Conservation (phyloP, 306 rosid species). For the Medicago truncatula region DNA sequence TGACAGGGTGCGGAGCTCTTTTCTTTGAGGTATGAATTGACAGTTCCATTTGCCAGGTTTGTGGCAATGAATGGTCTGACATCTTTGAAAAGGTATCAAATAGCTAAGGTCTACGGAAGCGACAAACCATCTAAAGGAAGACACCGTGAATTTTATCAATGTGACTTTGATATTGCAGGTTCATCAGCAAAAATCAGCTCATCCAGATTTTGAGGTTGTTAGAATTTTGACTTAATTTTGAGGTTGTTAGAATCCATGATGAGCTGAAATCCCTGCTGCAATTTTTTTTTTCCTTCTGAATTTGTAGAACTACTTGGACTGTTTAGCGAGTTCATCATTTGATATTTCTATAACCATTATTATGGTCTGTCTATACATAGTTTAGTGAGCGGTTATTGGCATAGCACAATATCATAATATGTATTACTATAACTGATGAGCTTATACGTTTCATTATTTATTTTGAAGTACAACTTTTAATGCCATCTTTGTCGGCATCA, state of each 20-base stretch:
- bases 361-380: background rate
- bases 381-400: background rate
- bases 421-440: constrained; percentile 15
- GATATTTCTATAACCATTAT: background rate
- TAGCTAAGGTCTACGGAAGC: constrained; percentile 94
- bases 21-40: constrained; percentile 85
- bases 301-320: constrained; percentile 13
- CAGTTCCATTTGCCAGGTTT: constrained; percentile 92
- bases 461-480: background rate
- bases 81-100: constrained; percentile 91
- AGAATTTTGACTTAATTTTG: no score
- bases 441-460: constrained; percentile 2
- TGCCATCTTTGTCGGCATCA: background rate
- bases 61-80: constrained; percentile 90
- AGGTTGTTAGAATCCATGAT: constrained; percentile 83
- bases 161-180: constrained; percentile 96
- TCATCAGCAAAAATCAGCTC: constrained; percentile 82
- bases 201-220: no score
- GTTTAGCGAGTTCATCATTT: constrained; percentile 6
- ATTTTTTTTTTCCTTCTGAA: no score
- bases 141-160: constrained; percentile 94
- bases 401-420: background rate
- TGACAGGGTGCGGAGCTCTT: constrained; percentile 91
- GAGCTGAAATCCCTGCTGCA: constrained; percentile 54
- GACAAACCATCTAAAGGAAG: constrained; percentile 98